These are phyloP conservation scores for Pyricularia sp. DNA, from an alignment of 2,329 filamentous ascomycete species.

Conservation along the genomic window DNA sequence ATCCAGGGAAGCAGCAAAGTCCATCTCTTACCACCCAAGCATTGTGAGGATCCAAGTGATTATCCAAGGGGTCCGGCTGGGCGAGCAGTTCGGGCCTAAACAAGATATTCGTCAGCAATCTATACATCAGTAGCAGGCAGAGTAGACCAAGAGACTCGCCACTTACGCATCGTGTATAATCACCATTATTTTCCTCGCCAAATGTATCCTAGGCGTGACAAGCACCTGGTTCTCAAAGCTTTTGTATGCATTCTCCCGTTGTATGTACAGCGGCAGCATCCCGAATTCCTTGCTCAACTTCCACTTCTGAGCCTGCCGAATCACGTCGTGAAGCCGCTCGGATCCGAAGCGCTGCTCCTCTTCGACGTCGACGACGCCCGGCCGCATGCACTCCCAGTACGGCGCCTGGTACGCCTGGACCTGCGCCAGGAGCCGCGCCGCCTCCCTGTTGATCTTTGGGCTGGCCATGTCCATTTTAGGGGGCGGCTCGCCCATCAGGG, in stretches of 20 bases:
- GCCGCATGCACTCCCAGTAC: constrained; percentile 83
- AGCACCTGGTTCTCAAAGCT: constrained; percentile 80
- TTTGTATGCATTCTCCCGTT: constrained; percentile 56
- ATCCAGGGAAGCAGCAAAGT: too few species aligned
- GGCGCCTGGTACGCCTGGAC: constrained; percentile 49
- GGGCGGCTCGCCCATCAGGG: constrained; percentile 90
- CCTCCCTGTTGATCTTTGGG: constrained; percentile 43
- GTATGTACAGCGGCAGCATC: constrained; percentile 72
- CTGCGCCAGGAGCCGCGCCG: constrained; percentile 40
- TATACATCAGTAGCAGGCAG: neutral
- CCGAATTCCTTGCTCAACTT: constrained; percentile 56
- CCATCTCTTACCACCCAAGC: constrained; percentile 60
- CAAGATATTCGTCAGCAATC: neutral
- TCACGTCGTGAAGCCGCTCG: constrained; percentile 62
- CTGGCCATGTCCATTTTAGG: constrained; percentile 35
- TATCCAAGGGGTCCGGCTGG: constrained; percentile 55
- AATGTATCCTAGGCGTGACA: constrained; percentile 58
- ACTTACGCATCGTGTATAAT: constrained; percentile 83
- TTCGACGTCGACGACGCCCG: constrained; percentile 43
- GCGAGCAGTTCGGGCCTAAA: constrained; percentile 56
- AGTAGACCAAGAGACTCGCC: too few species aligned
- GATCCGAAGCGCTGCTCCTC: constrained; percentile 39
- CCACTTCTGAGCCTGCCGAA: constrained; percentile 64
- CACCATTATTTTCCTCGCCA: constrained; percentile 57
- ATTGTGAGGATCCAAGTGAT: constrained; percentile 68